A percentile compares a stretch with the other conserved stretches of the same genome.
Evolutionary conservation across 208 protist species (phyloP).

Genomic region (Herpetomonas muscarum): DNA sequence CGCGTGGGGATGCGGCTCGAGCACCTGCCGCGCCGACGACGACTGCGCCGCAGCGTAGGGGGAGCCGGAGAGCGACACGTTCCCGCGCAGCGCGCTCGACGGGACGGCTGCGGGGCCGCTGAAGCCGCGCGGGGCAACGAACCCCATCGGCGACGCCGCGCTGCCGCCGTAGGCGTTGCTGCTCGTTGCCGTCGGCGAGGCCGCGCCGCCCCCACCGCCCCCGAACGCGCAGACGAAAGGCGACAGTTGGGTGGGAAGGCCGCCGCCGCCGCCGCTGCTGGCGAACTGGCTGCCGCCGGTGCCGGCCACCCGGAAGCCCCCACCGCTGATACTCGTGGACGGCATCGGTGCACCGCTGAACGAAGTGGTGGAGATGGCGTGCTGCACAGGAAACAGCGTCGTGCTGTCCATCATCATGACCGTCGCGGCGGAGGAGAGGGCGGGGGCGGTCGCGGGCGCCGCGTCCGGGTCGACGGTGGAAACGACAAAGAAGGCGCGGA

Average conservation of each 20-base stretch:
- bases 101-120: too few relatives aligned
- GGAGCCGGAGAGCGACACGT: too few relatives aligned
- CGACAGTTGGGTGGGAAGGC: neutral
- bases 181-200: neutral
- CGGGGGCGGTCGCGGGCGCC: neutral
- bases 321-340: neutral
- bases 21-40: too few relatives aligned
- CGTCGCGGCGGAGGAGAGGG: neutral
- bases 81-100: too few relatives aligned
- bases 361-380: neutral
- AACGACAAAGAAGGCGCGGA: constrained; percentile 50
- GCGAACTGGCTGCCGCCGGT: neutral
- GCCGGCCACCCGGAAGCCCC: neutral
- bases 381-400: neutral
- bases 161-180: too few relatives aligned
- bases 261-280: neutral
- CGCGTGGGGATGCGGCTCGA: too few relatives aligned
- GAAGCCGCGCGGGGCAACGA: too few relatives aligned
- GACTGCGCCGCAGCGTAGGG: too few relatives aligned
- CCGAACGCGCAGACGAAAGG: neutral
- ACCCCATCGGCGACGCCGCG: too few relatives aligned
- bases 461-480: neutral
- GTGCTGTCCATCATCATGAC: neutral
- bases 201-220: too few relatives aligned
- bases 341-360: neutral